Conservation (phyloP, 306 rosid species). For the Trifolium pratense region DNA sequence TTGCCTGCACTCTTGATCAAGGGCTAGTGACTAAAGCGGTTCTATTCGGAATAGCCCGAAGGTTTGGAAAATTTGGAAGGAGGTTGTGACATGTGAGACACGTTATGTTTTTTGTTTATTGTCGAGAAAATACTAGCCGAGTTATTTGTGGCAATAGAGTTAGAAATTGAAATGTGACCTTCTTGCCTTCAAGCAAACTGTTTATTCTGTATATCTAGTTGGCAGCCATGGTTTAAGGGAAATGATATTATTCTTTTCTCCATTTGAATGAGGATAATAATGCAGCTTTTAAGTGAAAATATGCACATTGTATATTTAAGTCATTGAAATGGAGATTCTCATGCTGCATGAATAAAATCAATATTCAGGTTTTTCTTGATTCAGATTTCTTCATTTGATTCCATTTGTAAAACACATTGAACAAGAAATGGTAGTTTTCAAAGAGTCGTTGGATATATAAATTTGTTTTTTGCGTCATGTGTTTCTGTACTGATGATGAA, state of each 20-base stretch:
- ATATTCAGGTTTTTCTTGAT: slow-evolving; percentile 39
- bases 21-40: slow-evolving; percentile 90
- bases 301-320: slow-evolving; percentile 45
- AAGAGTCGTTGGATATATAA: background rate
- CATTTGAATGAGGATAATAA: slow-evolving; percentile 46
- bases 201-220: slow-evolving; percentile 42
- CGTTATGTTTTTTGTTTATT: slow-evolving; percentile 40
- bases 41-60: slow-evolving; percentile 87
- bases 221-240: slow-evolving; percentile 41
- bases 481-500: background rate
- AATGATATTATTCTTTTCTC: slow-evolving; percentile 46
- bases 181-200: slow-evolving; percentile 31
- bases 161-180: slow-evolving; percentile 31
- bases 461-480: background rate
- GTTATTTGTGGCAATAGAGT: slow-evolving; percentile 38
- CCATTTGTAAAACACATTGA: background rate
- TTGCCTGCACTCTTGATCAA: slow-evolving; percentile 87
- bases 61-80: slow-evolving; percentile 82
- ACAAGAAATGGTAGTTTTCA: slow-evolving; percentile 21
- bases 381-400: background rate
- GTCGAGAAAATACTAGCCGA: slow-evolving; percentile 42
- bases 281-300: slow-evolving; percentile 47
- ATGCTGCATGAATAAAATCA: slow-evolving; percentile 47
- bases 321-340: slow-evolving; percentile 41
- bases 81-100: slow-evolving; percentile 64